phyloP scores from a whole-genome alignment of 306 rosid species.

The Cyamopsis tetragonoloba region DNA sequence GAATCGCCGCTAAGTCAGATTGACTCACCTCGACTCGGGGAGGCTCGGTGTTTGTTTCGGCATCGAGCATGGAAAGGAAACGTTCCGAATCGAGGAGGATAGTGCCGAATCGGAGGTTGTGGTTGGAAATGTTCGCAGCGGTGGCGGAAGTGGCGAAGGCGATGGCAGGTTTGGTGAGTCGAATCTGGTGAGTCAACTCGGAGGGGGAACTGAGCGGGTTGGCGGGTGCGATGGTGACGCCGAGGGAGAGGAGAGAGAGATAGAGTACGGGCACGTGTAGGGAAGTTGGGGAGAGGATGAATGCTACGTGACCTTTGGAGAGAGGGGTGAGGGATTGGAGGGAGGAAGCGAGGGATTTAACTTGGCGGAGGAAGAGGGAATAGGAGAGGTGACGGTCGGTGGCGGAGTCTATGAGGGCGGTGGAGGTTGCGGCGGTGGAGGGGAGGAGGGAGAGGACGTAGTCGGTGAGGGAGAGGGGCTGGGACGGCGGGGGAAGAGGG shows the following conservation, averaged over 20 bases:
- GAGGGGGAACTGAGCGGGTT: constrained; percentile 59
- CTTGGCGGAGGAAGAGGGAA: constrained; percentile 43
- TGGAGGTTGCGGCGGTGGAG: not conserved
- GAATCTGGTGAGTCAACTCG: constrained; percentile 58
- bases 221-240: constrained; percentile 66
- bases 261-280: constrained; percentile 72
- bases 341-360: constrained; percentile 47
- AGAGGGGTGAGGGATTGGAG: constrained; percentile 38
- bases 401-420: constrained; percentile 49
- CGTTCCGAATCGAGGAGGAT: constrained; percentile 63
- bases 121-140: constrained; percentile 28
- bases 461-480: constrained; percentile 53
- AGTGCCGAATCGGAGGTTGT: constrained; percentile 28
- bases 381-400: constrained; percentile 51
- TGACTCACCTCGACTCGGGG: constrained; percentile 33
- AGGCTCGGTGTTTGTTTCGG: not conserved
- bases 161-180: constrained; percentile 48
- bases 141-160: constrained; percentile 55
- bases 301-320: constrained; percentile 65
- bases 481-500: constrained; percentile 59
- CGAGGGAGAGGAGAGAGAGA: constrained; percentile 62
- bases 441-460: constrained; percentile 54
- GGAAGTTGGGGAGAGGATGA: constrained; percentile 63
- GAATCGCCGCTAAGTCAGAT: constrained; percentile 62
- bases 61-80: constrained; percentile 54